These are phyloP conservation scores for Russula dissimulans DNA, from an alignment of 768 basidiomycete species.

Conservation along the genomic window DNA sequence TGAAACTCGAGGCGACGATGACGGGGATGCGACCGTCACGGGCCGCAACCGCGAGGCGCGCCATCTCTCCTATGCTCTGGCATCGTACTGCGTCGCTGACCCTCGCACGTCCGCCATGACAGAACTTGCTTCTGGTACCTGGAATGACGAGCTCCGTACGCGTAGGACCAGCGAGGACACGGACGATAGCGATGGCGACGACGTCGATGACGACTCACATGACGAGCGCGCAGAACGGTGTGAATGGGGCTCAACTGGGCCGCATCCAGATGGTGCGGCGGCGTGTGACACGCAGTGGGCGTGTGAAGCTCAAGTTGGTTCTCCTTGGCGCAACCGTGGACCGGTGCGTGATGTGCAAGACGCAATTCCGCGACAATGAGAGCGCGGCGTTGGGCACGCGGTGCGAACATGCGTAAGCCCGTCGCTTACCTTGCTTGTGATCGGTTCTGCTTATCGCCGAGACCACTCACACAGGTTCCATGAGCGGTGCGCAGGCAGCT, in stretches of 20 bases:
- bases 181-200: background rate
- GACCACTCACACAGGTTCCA: constrained; percentile 11
- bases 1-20: background rate
- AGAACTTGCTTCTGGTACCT: constrained; percentile 7
- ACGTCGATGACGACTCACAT: background rate
- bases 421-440: background rate
- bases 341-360: constrained; percentile 16
- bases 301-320: constrained; percentile 19
- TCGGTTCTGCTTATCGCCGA: background rate
- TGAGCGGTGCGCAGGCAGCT: constrained; percentile 15
- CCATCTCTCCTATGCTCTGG: constrained; percentile 8
- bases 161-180: background rate
- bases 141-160: background rate
- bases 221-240: background rate
- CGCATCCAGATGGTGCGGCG: constrained; percentile 14
- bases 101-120: background rate
- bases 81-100: background rate
- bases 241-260: constrained; percentile 13
- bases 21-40: background rate
- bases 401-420: constrained; percentile 18
- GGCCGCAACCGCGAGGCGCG: constrained; percentile 13
- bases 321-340: constrained; percentile 16
- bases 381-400: constrained; percentile 8
- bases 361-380: constrained; percentile 17
- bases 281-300: constrained; percentile 18